A percentile compares a stretch with the other conserved stretches of the same genome.
These are phyloP conservation scores for Clarireedia paspali DNA, from an alignment of 2,329 filamentous ascomycete genomes.

Conservation along the genomic window DNA sequence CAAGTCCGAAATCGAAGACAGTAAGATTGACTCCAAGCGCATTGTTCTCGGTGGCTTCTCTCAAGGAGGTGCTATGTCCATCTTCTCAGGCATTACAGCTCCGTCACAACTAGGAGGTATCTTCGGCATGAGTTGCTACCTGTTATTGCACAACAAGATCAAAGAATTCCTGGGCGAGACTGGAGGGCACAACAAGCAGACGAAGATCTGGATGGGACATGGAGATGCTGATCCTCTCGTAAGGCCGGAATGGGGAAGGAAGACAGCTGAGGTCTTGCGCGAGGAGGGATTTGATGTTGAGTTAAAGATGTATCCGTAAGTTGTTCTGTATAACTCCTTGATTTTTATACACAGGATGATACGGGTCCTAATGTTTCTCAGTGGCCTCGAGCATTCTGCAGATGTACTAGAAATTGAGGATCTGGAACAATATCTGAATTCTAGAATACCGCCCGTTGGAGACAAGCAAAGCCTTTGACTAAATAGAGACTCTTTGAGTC, in stretches of 20 bases:
- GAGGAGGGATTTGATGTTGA: conserved; percentile 65
- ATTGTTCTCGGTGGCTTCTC: conserved; percentile 84
- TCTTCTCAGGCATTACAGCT: conserved; percentile 70
- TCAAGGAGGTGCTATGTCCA: conserved; percentile 79
- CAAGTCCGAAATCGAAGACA: conserved; percentile 63
- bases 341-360: background rate
- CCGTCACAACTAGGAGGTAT: conserved; percentile 76
- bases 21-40: conserved; percentile 72
- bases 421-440: conserved; percentile 53
- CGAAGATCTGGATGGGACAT: conserved; percentile 83
- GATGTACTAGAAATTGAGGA: conserved; percentile 74
- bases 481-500: background rate
- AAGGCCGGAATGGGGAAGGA: conserved; percentile 56
- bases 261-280: conserved; percentile 59
- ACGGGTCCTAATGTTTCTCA: conserved; percentile 26
- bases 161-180: conserved; percentile 46
- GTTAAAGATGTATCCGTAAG: conserved; percentile 68
- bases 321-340: conserved; percentile 12
- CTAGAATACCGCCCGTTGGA: conserved; percentile 37
- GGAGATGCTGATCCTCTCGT: conserved; percentile 74
- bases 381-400: conserved; percentile 68
- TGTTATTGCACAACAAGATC: conserved; percentile 62
- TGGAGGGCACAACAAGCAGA: conserved; percentile 57
- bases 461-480: conserved; percentile 27
- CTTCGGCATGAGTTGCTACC: conserved; percentile 75